Evolutionary conservation across 768 basidiomycete genomes (phyloP), one percentile per base, ranked within the genome.

Genomic region (Pulveroboletus sp.): DNA sequence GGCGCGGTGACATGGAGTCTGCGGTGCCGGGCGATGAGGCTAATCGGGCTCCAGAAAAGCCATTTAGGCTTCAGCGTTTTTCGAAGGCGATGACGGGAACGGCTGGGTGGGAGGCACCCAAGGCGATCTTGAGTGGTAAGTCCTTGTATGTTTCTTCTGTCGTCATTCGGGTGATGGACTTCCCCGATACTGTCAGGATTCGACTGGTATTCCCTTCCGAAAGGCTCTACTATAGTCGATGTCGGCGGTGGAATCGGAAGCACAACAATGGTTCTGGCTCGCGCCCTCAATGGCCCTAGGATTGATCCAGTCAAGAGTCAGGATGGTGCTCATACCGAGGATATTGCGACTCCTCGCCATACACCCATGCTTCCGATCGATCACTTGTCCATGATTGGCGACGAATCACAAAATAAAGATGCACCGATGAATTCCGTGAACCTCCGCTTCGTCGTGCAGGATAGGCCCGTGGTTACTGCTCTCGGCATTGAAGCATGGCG

Each of bases 21-120:
- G 27, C 25, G 19, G 37, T 19, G 6, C 39, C 36, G 0, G 6
- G 29, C 6, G 29, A 36, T 14, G 32, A n/a, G 11, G 5, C 40
- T 27, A 36, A 32, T 10, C 9, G 33, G 13, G 24, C 12, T 1
- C 17, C 39, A 25, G 55, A 47, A 37, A 80, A 79, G 56, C 68
- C 70, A 19, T 79, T 76, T 49, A 69, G 86, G 42, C 69, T 89
- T 48, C 76, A 80, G 53, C 72, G 87, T 31, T 90, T 90, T 57
- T 87, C 85, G 25, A 81, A 78, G 48, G 85, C 87, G 4, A 90
- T 90, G 87, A 75, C 75, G 6, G 85, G 84, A 17, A 85, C 86
- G 6, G 76, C 74, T 23, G 78, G 77, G 2, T 90, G 87, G 86
- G 86, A 85, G 67, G 75, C 71, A 2, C 82, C 82, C 14, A 78